These are phyloP conservation scores for Cucurbitaria berberidis DNA, from an alignment of 2,329 filamentous ascomycete genomes.

Conservation along the genomic window DNA sequence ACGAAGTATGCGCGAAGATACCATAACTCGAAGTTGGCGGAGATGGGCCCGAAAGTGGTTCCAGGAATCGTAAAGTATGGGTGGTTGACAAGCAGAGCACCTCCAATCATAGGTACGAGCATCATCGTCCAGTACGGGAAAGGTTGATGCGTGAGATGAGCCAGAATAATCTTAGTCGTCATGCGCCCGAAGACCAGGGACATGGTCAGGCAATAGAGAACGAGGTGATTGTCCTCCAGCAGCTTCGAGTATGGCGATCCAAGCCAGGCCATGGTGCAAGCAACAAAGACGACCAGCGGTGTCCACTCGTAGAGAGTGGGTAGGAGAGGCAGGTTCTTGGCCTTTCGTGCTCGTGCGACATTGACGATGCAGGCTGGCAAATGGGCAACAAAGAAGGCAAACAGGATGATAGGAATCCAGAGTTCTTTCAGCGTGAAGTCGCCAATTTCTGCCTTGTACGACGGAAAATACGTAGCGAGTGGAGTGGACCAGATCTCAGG, in stretches of 20 bases:
- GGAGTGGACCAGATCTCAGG: constrained; percentile 84
- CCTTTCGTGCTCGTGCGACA: constrained; percentile 76
- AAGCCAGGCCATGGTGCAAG: constrained; percentile 80
- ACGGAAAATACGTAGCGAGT: constrained; percentile 63
- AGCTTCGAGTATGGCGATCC: constrained; percentile 87
- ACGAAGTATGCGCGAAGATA: constrained; percentile 87
- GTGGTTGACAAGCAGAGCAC: constrained; percentile 81
- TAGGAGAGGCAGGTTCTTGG: constrained; percentile 73
- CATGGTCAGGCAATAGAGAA: constrained; percentile 91
- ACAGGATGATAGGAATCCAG: constrained; percentile 71
- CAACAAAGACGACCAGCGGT: constrained; percentile 82
- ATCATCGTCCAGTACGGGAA: constrained; percentile 98
- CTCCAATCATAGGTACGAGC: constrained; percentile 83
- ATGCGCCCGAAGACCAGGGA: constrained; percentile 97
- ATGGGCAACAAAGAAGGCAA: constrained; percentile 63
- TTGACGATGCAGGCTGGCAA: constrained; percentile 90
- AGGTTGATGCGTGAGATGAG: constrained; percentile 88
- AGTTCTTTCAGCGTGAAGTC: constrained; percentile 83
- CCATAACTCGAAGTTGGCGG: constrained; percentile 69
- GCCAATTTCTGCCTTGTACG: constrained; percentile 62
- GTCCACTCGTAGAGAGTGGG: constrained; percentile 94
- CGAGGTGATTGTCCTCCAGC: constrained; percentile 81
- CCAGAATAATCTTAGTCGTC: constrained; percentile 98
- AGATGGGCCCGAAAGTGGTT: constrained; percentile 64
- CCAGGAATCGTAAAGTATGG: constrained; percentile 64